phyloP scores from a whole-genome alignment of 768 basidiomycete genomes.

The Imleria badia region DNA sequence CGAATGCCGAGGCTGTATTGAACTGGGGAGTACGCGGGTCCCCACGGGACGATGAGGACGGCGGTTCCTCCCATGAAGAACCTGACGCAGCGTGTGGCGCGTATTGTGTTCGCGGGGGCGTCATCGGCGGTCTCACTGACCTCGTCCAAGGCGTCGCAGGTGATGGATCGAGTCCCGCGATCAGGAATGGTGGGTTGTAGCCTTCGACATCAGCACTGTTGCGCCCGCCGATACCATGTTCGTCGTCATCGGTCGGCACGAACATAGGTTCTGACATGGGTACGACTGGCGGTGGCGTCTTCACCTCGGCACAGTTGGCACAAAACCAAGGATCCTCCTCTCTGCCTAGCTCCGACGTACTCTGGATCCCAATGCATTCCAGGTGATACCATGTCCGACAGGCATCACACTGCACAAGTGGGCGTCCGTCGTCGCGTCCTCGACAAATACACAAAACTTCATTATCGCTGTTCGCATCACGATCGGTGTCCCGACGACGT shows the following conservation, averaged over 20 bases:
- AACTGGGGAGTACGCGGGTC: slow-evolving; percentile 58
- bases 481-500: slow-evolving; percentile 40
- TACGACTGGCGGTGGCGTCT: slow-evolving; percentile 39
- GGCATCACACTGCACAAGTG: slow-evolving; percentile 78
- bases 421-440: slow-evolving; percentile 67
- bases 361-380: slow-evolving; percentile 70
- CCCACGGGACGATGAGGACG: slow-evolving; percentile 44
- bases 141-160: slow-evolving; percentile 51
- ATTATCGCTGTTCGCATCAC: slow-evolving; percentile 41
- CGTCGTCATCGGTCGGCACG: slow-evolving; percentile 59
- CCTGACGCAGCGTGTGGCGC: slow-evolving; percentile 33
- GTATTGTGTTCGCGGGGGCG: slow-evolving; percentile 41
- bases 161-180: slow-evolving; percentile 51
- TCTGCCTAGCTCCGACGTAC: slow-evolving; percentile 61
- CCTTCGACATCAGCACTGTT: slow-evolving; percentile 31
- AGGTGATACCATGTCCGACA: slow-evolving; percentile 85
- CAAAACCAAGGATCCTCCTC: slow-evolving; percentile 81
- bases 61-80: slow-evolving; percentile 46
- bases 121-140: slow-evolving; percentile 41
- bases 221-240: not conserved
- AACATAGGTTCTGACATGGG: slow-evolving; percentile 60
- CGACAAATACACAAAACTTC: slow-evolving; percentile 65
- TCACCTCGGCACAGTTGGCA: slow-evolving; percentile 54
- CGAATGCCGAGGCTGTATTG: slow-evolving; percentile 28
- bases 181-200: slow-evolving; percentile 61